Percentiles rank a stretch among this genome's conserved stretches.
Conservation (phyloP, 768 basidiomycete genomes). For the Pisolithus orientalis region DNA sequence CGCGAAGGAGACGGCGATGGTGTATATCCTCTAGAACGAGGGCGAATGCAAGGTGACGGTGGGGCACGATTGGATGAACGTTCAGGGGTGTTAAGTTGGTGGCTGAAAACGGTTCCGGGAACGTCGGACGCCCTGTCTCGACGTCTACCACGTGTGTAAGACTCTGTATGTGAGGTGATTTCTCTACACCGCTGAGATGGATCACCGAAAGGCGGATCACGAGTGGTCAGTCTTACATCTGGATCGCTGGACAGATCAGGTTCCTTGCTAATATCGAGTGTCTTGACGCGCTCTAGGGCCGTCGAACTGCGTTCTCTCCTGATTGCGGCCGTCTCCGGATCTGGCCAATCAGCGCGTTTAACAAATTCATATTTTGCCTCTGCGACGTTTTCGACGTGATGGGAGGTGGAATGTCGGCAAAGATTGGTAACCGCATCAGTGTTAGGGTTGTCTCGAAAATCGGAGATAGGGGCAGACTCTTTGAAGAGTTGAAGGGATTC, state of each 20-base stretch:
- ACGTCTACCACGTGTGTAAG: conserved; percentile 49
- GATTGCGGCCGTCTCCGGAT: conserved; percentile 65
- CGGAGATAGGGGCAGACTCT: conserved; percentile 46
- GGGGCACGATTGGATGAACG: conserved; percentile 21
- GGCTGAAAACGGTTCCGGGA: conserved; percentile 20
- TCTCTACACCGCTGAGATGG: conserved; percentile 56
- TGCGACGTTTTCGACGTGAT: conserved; percentile 48
- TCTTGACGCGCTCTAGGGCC: conserved; percentile 47
- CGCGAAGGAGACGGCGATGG: conserved; percentile 47
- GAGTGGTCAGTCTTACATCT: conserved; percentile 34
- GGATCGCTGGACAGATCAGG: conserved; percentile 16
- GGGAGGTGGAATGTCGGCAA: conserved; percentile 28
- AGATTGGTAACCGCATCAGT: conserved; percentile 21
- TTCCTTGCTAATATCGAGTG: conserved; percentile 37
- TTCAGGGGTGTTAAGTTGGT: conserved; percentile 25
- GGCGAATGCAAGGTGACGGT: conserved; percentile 36
- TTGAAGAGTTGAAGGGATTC: conserved; percentile 79
- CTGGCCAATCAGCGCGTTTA: conserved; percentile 81
- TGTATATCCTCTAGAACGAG: conserved; percentile 43
- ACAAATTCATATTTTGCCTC: conserved; percentile 75
- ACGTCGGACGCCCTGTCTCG: conserved; percentile 49
- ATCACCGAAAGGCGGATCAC: conserved; percentile 42
- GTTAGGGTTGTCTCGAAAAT: conserved; percentile 24
- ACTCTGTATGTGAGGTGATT: conserved; percentile 34
- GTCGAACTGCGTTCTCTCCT: conserved; percentile 65